These are phyloP conservation scores for Penicillium sp. DNA, from an alignment of 2,329 filamentous ascomycete genomes.

Conservation along the genomic window DNA sequence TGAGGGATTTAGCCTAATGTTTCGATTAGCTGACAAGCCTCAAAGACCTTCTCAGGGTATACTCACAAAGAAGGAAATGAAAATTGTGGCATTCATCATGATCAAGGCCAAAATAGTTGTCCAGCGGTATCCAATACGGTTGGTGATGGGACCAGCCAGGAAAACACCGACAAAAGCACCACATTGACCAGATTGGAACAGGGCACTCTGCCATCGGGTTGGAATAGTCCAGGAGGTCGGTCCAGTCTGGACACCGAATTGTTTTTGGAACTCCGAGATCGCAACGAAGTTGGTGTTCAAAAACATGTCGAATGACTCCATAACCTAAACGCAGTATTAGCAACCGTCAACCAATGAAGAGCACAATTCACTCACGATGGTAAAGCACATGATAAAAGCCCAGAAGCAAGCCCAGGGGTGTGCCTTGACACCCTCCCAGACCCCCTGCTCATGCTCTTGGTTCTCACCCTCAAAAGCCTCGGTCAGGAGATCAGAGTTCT, in stretches of 20 bases:
- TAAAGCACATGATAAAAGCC: conserved; percentile 54
- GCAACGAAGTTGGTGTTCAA: conserved; percentile 52
- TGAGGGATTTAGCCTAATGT: conserved; percentile 40
- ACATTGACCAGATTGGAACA: conserved; percentile 57
- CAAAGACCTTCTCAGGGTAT: accelerated
- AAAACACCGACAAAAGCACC: conserved; percentile 63
- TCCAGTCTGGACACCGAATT: conserved; percentile 35
- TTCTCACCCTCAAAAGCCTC: conserved; percentile 48
- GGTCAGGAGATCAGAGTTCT: conserved; percentile 40
- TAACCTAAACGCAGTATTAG: conserved; percentile 38
- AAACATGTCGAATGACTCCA: conserved; percentile 55
- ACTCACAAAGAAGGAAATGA: conserved; percentile 59
- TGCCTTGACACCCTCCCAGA: conserved; percentile 40
- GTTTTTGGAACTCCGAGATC: conserved; percentile 36
- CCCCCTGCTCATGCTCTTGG: conserved; percentile 44
- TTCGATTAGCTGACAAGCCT: not conserved
- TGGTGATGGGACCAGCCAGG: conserved; percentile 62
- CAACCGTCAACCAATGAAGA: not conserved
- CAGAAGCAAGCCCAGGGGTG: conserved; percentile 51
- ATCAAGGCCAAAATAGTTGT: conserved; percentile 59
- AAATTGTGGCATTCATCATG: conserved; percentile 60
- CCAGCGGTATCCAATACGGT: conserved; percentile 60
- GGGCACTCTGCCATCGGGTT: conserved; percentile 55
- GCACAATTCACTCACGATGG: conserved; percentile 43
- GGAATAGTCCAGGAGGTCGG: conserved; percentile 31